Evolutionary conservation across 2,329 filamentous ascomycete genomes (phyloP).

Genomic region (Cladosporium halotolerans): DNA sequence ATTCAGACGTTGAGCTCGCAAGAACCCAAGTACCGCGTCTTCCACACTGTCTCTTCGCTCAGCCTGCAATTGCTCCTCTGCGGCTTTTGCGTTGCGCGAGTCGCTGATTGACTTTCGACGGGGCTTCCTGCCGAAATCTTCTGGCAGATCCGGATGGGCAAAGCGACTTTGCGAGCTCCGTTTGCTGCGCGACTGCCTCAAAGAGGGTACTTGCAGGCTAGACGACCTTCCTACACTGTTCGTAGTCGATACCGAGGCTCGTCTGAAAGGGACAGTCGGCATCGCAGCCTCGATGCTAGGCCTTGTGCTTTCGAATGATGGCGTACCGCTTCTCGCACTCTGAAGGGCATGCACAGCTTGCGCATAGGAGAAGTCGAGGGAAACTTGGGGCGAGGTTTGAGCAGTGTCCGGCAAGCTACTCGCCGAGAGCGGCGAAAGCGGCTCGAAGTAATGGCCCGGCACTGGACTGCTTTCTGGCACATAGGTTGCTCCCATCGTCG

Average conservation of each 20-base stretch:
- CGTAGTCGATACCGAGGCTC: not conserved
- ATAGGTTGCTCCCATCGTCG: not conserved
- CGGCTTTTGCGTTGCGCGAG: slow-evolving; percentile 37
- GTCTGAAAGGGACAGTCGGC: slow-evolving; percentile 8
- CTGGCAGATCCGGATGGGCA: slow-evolving; percentile 23
- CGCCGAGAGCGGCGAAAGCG: not conserved
- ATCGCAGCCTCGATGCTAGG: slow-evolving; percentile 8
- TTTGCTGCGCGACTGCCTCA: not conserved
- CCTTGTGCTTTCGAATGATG: not conserved
- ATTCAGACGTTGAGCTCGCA: slow-evolving; percentile 75
- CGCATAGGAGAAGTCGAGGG: slow-evolving; percentile 28
- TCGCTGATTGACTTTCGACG: slow-evolving; percentile 30
- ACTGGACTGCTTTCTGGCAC: not conserved
- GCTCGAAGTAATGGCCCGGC: not conserved
- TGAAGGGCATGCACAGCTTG: slow-evolving; percentile 24
- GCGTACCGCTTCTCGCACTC: slow-evolving; percentile 3
- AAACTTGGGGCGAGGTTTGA: slow-evolving; percentile 11
- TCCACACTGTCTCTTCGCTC: slow-evolving; percentile 78
- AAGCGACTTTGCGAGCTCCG: not conserved
- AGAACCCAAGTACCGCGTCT: slow-evolving; percentile 76
- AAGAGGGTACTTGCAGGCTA: not conserved
- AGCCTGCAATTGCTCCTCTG: slow-evolving; percentile 49
- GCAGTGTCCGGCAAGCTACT: slow-evolving; percentile 1
- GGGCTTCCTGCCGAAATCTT: slow-evolving; percentile 21
- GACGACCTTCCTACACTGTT: not conserved